Conservation (phyloP, 2,329 filamentous ascomycete species). For the Aureobasidium sp. region DNA sequence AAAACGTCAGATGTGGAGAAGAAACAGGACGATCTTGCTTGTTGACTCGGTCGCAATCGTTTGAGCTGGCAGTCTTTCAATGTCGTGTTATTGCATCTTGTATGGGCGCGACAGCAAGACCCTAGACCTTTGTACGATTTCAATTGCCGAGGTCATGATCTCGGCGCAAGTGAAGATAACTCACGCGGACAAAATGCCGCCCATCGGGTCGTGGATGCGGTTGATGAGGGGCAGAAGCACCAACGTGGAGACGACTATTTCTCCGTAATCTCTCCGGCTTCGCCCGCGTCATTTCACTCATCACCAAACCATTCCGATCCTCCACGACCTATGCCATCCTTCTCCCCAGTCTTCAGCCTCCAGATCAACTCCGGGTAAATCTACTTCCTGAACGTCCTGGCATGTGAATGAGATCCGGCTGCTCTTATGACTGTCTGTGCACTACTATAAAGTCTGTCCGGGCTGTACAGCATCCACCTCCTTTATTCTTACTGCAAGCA, state of each 20-base stretch:
- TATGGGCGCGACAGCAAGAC: not conserved
- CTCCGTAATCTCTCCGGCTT: not conserved
- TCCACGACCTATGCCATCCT: no score
- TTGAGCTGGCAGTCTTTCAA: no score
- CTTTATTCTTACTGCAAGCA: not conserved
- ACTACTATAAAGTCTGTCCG: no score
- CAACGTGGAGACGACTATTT: not conserved
- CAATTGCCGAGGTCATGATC: not conserved
- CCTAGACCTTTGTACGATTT: not conserved
- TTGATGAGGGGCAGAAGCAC: not conserved
- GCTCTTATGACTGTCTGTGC: no score
- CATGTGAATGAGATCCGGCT: no score
- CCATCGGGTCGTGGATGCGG: not conserved
- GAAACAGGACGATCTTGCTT: not conserved
- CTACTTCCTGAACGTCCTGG: not conserved
- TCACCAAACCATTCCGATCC: not conserved
- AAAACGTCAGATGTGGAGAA: conserved; percentile 14
- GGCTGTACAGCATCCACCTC: no score
- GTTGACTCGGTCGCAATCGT: not conserved
- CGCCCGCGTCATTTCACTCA: not conserved
- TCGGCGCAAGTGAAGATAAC: conserved; percentile 5
- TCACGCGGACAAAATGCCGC: conserved; percentile 7
- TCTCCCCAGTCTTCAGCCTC: not conserved
- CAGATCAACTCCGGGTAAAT: not conserved
- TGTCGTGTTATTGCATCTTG: not conserved